Base-by-base conservation (phyloP, 192 early-diverging fungal genomes). In the Pilaira anomala region DNA sequence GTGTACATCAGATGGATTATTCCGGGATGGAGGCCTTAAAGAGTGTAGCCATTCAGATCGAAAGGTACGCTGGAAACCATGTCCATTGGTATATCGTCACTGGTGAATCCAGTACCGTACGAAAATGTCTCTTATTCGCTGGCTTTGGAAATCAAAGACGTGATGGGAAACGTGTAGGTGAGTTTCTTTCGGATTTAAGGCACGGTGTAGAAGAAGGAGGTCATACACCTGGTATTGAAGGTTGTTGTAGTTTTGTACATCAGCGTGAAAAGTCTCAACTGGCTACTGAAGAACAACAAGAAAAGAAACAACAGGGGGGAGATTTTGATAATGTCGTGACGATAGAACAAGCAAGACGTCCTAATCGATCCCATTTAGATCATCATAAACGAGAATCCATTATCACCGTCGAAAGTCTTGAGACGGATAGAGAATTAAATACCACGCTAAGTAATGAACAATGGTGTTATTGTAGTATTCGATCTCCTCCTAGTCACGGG, bases 21-120 rank as follows among this genome's bases (percentile, higher is more conserved):
- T 91, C 93, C 1, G 93, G 91, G 16, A 62, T 91, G 39, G 89
- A 92, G 66, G 79, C 79, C 33, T 79, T 97, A 4, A 69, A 88
- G 7, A 91, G 93, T 39, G 71, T 39, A 11, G 58, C 85, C 13
- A 78, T 82, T 25, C 68, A 74, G 24, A 60, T 48, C n/a, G 64
- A 72, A 13, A 60, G 60, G 6, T 62, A 66, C 21, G 40, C 64
- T 13, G 60, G 60, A 22, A 40, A 62, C 5, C 16, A 52, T 7
- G 48, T 60, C 14, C 65, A 44, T 22, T 72, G 70, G 70, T 66
- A 52, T 28, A 50, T 72, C 19, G 64, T 72, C 9, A 18, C 46
- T 25, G 51, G 33, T 2, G 33, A 54, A 21, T 40, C 70, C 0
- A 6, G 36, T 28, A 39, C 29, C 13, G 54, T 72, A 8, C 60